phyloP scores from a whole-genome alignment of 306 rosid genomes.

The Acacia confusa region DNA sequence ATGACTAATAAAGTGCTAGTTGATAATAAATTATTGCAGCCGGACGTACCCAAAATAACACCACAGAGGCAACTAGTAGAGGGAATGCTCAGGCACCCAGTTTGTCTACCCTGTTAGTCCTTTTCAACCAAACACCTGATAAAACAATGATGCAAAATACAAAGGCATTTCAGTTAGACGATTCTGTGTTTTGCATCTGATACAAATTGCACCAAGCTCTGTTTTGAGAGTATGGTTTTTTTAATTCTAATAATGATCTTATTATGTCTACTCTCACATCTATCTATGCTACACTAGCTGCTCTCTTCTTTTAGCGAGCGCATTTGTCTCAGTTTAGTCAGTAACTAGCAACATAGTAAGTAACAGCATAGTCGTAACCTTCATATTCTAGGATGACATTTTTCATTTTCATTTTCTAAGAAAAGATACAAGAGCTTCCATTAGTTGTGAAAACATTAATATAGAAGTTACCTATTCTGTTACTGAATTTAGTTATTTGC shows the following conservation, averaged over 20 bases:
- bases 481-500: neutral
- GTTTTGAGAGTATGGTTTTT: too few species aligned
- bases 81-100: constrained; percentile 58
- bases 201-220: too few species aligned
- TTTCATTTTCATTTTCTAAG: neutral
- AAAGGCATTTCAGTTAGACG: too few species aligned
- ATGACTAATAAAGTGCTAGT: constrained; percentile 10
- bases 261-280: neutral
- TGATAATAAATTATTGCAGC: constrained; percentile 40
- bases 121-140: too few species aligned
- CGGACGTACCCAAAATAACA: constrained; percentile 55
- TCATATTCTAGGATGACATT: constrained; percentile 8
- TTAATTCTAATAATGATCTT: too few species aligned
- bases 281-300: constrained; percentile 41
- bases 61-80: constrained; percentile 45
- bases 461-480: neutral
- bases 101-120: too few species aligned
- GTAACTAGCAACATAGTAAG: constrained; percentile 74
- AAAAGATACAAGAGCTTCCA: constrained; percentile 12
- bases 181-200: too few species aligned
- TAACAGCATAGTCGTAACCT: constrained; percentile 26
- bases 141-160: too few species aligned
- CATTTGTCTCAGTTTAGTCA: constrained; percentile 63
- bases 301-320: constrained; percentile 62
- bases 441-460: neutral